Conservation (phyloP, 1,284 basidiomycete species). For the Rhizopogon parksii region DNA sequence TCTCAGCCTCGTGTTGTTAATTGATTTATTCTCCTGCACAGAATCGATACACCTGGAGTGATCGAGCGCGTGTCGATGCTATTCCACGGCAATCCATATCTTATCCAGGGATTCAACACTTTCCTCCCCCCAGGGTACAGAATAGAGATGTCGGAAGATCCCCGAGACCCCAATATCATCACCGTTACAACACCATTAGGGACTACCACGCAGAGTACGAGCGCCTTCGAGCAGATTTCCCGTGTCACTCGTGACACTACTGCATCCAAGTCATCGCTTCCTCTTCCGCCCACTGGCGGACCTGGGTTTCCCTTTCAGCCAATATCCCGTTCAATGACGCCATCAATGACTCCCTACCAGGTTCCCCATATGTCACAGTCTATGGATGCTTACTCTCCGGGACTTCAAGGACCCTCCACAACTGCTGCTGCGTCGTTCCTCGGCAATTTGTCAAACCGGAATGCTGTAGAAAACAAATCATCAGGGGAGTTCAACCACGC, state of each 20-base stretch:
- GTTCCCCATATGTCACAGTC: conserved; percentile 29
- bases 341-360: conserved; percentile 41
- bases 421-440: conserved; percentile 57
- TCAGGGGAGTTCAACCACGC: conserved; percentile 91
- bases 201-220: conserved; percentile 62
- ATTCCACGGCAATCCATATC: conserved; percentile 87
- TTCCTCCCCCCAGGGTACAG: conserved; percentile 96
- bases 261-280: conserved; percentile 6
- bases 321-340: conserved; percentile 16
- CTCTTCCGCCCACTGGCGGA: conserved; percentile 16
- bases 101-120: conserved; percentile 99
- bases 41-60: conserved; percentile 98
- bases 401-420: conserved; percentile 28
- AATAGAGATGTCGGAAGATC: conserved; percentile 83
- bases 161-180: conserved; percentile 76
- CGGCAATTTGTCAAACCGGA: conserved; percentile 45
- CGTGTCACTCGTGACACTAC: conserved; percentile 14
- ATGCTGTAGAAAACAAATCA: conserved; percentile 38
- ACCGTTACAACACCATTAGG: conserved; percentile 93
- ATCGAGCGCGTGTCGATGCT: conserved; percentile 95
- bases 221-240: conserved; percentile 28
- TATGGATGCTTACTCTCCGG: conserved; percentile 35
- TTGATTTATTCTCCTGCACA: conserved; percentile 28
- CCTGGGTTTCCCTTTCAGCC: conserved; percentile 16
- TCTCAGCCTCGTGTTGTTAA: conserved; percentile 8